A percentile compares a stretch with the other conserved stretches of the same genome.
Evolutionary conservation across 805 yeast genomes (phyloP).

Genomic region (Kodamaea nitidulidarum): DNA sequence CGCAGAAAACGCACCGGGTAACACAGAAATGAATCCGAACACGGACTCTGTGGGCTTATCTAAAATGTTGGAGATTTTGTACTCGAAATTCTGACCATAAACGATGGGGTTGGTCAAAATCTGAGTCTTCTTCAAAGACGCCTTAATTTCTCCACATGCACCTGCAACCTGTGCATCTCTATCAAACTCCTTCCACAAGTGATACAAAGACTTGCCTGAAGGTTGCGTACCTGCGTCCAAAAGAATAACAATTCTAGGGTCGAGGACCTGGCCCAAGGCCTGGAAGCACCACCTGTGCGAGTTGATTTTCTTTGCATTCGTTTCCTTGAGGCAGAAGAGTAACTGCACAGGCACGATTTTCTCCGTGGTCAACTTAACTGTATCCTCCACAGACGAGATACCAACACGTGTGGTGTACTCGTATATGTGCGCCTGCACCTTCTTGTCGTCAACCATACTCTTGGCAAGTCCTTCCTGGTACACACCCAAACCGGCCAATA

Average conservation of each 20-base stretch:
- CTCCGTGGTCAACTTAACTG: constrained; percentile 48
- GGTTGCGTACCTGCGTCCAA: constrained; percentile 68
- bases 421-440: constrained; percentile 61
- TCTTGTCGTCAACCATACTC: constrained; percentile 53
- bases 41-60: constrained; percentile 65
- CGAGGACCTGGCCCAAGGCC: constrained; percentile 53
- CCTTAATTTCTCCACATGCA: constrained; percentile 70
- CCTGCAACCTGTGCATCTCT: constrained; percentile 59
- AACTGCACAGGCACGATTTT: constrained; percentile 62
- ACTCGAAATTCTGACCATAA: constrained; percentile 64
- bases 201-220: constrained; percentile 49
- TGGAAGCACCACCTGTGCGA: constrained; percentile 70
- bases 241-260: constrained; percentile 54
- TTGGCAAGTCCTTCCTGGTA: constrained; percentile 66
- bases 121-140: constrained; percentile 46
- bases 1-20: constrained; percentile 70
- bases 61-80: constrained; percentile 61
- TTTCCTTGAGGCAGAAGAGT: constrained; percentile 57
- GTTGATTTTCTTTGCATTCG: constrained; percentile 61
- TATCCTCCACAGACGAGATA: constrained; percentile 45
- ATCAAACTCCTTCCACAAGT: constrained; percentile 62
- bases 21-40: constrained; percentile 61
- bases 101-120: constrained; percentile 57
- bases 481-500: constrained; percentile 60
- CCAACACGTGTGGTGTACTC: constrained; percentile 63